Percentiles rank a stretch among this genome's conserved stretches.
phyloP scores from a whole-genome alignment of 2,329 filamentous ascomycete genomes.

The Ophiostoma tasmaniense region DNA sequence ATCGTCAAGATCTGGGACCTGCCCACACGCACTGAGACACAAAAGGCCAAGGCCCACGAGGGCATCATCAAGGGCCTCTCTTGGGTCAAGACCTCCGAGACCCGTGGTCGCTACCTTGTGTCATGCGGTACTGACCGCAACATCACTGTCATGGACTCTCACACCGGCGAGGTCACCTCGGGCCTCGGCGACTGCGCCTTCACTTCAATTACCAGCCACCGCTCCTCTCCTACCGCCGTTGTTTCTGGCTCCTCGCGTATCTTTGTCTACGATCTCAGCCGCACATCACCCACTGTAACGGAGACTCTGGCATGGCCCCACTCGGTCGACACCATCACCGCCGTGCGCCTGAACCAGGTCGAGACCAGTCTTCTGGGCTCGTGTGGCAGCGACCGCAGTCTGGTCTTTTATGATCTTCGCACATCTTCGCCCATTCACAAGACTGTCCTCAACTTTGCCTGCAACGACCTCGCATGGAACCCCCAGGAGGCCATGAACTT shows the following conservation, averaged over 20 bases:
- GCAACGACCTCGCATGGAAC: slow-evolving; percentile 83
- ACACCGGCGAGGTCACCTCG: slow-evolving; percentile 70
- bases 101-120: slow-evolving; percentile 19
- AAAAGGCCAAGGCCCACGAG: slow-evolving; percentile 73
- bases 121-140: slow-evolving; percentile 72
- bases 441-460: slow-evolving; percentile 70
- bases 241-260: slow-evolving; percentile 20
- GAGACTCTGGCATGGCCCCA: slow-evolving; percentile 36
- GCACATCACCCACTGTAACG: slow-evolving; percentile 16
- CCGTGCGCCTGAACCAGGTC: slow-evolving; percentile 82
- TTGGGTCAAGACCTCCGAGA: slow-evolving; percentile 67
- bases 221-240: slow-evolving; percentile 17
- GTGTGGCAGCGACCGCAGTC: slow-evolving; percentile 71
- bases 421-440: slow-evolving; percentile 77
- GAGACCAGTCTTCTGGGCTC: slow-evolving; percentile 88
- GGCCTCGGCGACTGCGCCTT: slow-evolving; percentile 81
- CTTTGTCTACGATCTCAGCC: slow-evolving; percentile 20
- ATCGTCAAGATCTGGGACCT: slow-evolving; percentile 68
- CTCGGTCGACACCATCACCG: slow-evolving; percentile 68
- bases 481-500: slow-evolving; percentile 67
- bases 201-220: slow-evolving; percentile 38
- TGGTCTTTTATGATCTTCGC: slow-evolving; percentile 87
- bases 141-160: slow-evolving; percentile 87
- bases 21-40: slow-evolving; percentile 60
- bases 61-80: slow-evolving; percentile 31